Conservation (phyloP, 2,329 filamentous ascomycete genomes). For the Ustulina deusta region DNA sequence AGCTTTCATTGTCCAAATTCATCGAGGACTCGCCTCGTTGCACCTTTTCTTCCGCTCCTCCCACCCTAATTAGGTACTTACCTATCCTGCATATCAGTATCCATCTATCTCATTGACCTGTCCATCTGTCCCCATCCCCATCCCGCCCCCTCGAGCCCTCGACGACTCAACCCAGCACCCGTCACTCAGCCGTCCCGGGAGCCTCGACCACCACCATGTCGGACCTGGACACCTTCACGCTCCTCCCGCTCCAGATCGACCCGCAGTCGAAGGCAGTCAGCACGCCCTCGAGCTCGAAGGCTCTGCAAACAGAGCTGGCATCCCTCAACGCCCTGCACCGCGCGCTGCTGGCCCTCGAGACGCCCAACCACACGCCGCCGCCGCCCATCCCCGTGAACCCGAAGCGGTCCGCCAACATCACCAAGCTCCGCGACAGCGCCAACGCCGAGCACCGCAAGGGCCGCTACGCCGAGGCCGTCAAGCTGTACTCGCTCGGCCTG, state of each 20-base stretch:
- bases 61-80: too few relatives aligned
- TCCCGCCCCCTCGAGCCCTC: background rate
- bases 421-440: constrained; percentile 89
- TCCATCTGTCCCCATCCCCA: background rate
- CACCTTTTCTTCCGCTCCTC: too few relatives aligned
- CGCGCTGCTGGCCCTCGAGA: constrained; percentile 73
- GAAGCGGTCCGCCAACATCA: constrained; percentile 87
- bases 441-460: constrained; percentile 86
- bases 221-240: constrained; percentile 69
- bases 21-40: too few relatives aligned
- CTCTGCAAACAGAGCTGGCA: constrained; percentile 73
- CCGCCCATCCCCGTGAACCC: constrained; percentile 92
- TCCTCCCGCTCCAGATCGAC: constrained; percentile 85
- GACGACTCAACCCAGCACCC: background rate
- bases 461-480: constrained; percentile 78
- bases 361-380: constrained; percentile 76
- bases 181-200: too few relatives aligned
- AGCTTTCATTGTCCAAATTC: too few relatives aligned
- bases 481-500: constrained; percentile 85
- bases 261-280: constrained; percentile 82
- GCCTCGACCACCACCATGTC: constrained; percentile 39
- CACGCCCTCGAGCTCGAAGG: constrained; percentile 56
- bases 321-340: constrained; percentile 85
- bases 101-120: too few relatives aligned
- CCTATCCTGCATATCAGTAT: too few relatives aligned